phyloP scores from a whole-genome alignment of 345 rosid genomes.

The Gossypium arboreum region DNA sequence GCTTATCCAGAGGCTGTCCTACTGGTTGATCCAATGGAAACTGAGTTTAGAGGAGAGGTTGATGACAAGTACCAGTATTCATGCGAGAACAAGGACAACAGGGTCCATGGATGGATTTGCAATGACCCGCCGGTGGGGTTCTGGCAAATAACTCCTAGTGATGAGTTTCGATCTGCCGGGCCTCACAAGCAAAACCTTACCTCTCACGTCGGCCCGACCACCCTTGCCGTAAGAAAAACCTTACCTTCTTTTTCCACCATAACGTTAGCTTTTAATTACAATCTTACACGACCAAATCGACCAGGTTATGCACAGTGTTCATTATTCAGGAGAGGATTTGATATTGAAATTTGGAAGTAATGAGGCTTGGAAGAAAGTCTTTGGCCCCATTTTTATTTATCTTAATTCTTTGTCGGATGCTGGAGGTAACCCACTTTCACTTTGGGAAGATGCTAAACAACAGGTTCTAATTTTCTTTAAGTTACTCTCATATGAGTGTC shows the following conservation, averaged over 20 bases:
- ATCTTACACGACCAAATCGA: neutral
- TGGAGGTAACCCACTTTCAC: constrained; percentile 43
- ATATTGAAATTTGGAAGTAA: constrained; percentile 41
- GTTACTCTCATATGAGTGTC: neutral
- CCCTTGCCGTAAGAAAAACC: constrained; percentile 61
- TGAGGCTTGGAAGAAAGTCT: constrained; percentile 91
- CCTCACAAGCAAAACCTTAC: constrained; percentile 76
- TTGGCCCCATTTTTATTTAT: constrained; percentile 78
- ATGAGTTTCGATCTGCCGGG: constrained; percentile 84
- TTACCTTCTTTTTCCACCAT: neutral
- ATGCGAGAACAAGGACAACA: constrained; percentile 53
- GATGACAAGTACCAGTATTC: constrained; percentile 92
- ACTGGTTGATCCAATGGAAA: constrained; percentile 65
- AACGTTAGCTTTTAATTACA: neutral
- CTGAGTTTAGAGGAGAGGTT: constrained; percentile 81
- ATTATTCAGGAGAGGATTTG: constrained; percentile 78
- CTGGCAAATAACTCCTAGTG: constrained; percentile 97
- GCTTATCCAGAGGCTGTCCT: constrained; percentile 84
- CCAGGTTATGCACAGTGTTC: constrained; percentile 83
- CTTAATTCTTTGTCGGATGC: constrained; percentile 50
- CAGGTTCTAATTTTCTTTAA: constrained; percentile 43
- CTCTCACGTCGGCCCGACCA: constrained; percentile 84
- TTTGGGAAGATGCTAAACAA: constrained; percentile 79
- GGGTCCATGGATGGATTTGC: constrained; percentile 90
- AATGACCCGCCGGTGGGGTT: constrained; percentile 61